Percentiles rank a stretch among this genome's conserved stretches.
These are phyloP conservation scores for Macrocybe gigantea DNA, from an alignment of 768 basidiomycete species.

Conservation along the genomic window DNA sequence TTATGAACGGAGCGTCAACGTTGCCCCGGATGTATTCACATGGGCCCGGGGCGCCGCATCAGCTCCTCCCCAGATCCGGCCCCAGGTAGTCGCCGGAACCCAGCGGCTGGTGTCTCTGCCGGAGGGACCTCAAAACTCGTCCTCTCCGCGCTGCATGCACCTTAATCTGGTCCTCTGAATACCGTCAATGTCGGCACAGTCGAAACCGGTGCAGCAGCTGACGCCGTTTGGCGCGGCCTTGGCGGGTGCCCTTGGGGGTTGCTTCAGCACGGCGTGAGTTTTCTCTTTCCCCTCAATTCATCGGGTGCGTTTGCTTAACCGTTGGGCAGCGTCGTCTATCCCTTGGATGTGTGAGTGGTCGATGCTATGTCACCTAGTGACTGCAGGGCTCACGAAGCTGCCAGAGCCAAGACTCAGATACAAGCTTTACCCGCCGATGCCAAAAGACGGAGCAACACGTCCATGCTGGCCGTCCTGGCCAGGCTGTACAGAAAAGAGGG, in stretches of 20 bases:
- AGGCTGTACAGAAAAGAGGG: constrained; percentile 80
- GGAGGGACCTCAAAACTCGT: too few species aligned
- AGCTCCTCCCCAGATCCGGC: background rate
- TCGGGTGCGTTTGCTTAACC: constrained; percentile 4
- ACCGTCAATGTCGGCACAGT: constrained; percentile 40
- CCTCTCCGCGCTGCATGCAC: too few species aligned
- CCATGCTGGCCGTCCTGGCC: constrained; percentile 60
- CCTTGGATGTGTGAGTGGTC: constrained; percentile 79
- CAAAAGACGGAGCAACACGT: constrained; percentile 47
- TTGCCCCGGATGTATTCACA: background rate
- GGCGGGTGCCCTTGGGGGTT: constrained; percentile 89
- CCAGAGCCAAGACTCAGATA: constrained; percentile 89
- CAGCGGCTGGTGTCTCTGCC: constrained; percentile 3
- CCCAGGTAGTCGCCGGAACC: background rate
- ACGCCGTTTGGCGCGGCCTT: constrained; percentile 88
- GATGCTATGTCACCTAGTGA: background rate
- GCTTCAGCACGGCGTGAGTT: constrained; percentile 88
- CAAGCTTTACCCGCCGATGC: constrained; percentile 64
- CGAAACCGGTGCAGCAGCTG: constrained; percentile 58
- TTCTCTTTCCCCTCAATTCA: background rate
- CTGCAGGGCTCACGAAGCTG: constrained; percentile 5
- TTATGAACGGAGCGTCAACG: too few species aligned
- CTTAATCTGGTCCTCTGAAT: background rate
- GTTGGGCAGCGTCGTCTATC: constrained; percentile 75
- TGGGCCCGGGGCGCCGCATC: background rate